Base-by-base conservation (phyloP, 306 rosid genomes). In the Gleditsia sinensis region DNA sequence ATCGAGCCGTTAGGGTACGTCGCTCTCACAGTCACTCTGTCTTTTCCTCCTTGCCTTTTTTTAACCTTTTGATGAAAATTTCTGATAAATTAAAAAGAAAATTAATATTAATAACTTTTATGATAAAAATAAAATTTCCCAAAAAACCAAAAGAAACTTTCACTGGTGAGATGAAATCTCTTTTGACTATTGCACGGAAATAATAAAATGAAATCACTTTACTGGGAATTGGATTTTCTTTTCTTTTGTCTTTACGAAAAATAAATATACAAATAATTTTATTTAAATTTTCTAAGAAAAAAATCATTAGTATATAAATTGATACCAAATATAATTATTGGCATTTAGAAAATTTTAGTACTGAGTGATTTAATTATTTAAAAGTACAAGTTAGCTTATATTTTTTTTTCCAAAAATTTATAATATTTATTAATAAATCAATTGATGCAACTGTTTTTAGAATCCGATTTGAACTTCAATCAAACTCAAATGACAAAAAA, bases 1-100 rank as follows among this genome's bases (percentile, higher is more conserved):
- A 82, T 76, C 95, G 99, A 65, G 99, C 99, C 97, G 90, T 94
- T 84, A 83, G 80, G 96, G 99, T 94, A 75, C 59, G 89, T 90
- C 80, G 20, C 78, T 71, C 53, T 85, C 90, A n/a, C 74, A 8
- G 63, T 43, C 55, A 8, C 69, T 43, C 55, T 12, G 51, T 60
- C 34, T 1, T 8, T n/a, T 32, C 3, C 32, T 1, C 9, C 28
- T 71, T 27, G 6, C 43, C 6, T 1, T 17, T 1, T 17, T 33
- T 61, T 69, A 19, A 57, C 70, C 28, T 7, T 28, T n/a, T 16
- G 17, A 56, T 60, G 20, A 24, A 56, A 61, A 45, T 60, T 34
- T 60, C 74, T 36, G 2, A 34, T 30, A 50, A 49, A 75, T 48
- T 53, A 4, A 0, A 37, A n/a, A 11, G 14, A 4, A 2, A 57